Evolutionary conservation across 2,329 filamentous ascomycete genomes (phyloP), one percentile per base, ranked within the genome.

Genomic region (Rutstroemia sp.): DNA sequence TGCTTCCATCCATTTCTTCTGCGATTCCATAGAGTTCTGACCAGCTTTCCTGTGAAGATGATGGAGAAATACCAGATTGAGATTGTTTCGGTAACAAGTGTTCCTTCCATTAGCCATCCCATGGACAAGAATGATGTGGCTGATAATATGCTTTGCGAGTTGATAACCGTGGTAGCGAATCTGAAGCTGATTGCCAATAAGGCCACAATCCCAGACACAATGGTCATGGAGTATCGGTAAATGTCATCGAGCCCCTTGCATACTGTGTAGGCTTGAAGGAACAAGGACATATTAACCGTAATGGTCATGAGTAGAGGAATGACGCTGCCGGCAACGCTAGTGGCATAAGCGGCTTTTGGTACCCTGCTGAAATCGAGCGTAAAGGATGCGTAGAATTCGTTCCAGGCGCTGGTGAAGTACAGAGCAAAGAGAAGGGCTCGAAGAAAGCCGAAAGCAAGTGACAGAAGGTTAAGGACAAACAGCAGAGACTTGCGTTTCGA

Each of bases 261-360:
- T 42, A 87, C 78, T n/a, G 83, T 81, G 51, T 79, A 76, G 9
- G 84, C 77, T 66, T 88, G 85, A 14, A 87, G 68, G 38, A 84
- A 74, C 18, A 88, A 74, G 4, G 83, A 86, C 5, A 73, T 61
- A 66, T 85, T 77, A 59, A 86, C 75, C 49, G 75, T 76, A 45
- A 78, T 67, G 45, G 81, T 71, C 56, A 86, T 72, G 2, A 87
- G 52, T 8, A 81, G 67, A 44, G 73, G 74, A 47, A 83, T 68
- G 51, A 81, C 69, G 5, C 73, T 73, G 3, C 73, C 73, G 9
- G 77, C 67, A 50, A 83, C 70, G 4, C 77, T 78, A 45, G 71
- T 73, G 18, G 71, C 74, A 50, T 75, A 74, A 21, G 77, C 74
- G 1, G 68, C 66, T 9, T 49, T 21, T 0, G 74, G 69, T 18